These are phyloP conservation scores for Fusarium begoniae DNA, from an alignment of 2,329 filamentous ascomycete species.

Conservation along the genomic window DNA sequence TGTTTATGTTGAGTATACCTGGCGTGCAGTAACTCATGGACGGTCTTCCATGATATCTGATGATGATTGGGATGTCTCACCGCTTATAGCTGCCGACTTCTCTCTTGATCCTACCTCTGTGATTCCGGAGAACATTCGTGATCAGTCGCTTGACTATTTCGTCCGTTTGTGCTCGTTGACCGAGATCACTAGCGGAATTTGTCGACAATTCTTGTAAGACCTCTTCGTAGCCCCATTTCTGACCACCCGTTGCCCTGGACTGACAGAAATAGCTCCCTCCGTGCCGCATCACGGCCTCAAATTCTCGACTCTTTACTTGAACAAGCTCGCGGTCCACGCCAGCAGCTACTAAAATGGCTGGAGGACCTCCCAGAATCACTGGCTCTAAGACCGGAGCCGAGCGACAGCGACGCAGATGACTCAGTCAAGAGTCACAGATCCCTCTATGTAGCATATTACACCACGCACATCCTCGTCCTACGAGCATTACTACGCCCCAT, in stretches of 20 bases:
- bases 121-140: neutral
- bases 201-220: conserved; percentile 8
- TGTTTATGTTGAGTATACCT: neutral
- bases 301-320: neutral
- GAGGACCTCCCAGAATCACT: neutral
- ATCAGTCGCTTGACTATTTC: neutral
- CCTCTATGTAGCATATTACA: conserved; percentile 2
- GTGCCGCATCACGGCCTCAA: neutral
- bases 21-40: neutral
- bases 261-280: neutral
- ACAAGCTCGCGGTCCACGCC: neutral
- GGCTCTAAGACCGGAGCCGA: rapidly evolving
- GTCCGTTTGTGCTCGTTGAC: neutral
- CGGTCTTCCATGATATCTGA: neutral
- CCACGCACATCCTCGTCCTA: neutral
- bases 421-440: neutral
- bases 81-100: neutral
- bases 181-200: neutral
- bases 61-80: neutral
- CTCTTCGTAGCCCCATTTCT: rapidly evolving
- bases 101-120: neutral
- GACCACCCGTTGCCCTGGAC: rapidly evolving
- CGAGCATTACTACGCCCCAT: neutral
- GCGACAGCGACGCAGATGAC: neutral
- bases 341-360: neutral